These are phyloP conservation scores for Vitis amurensis DNA, from an alignment of 164 flowering plant genomes.

Conservation along the genomic window DNA sequence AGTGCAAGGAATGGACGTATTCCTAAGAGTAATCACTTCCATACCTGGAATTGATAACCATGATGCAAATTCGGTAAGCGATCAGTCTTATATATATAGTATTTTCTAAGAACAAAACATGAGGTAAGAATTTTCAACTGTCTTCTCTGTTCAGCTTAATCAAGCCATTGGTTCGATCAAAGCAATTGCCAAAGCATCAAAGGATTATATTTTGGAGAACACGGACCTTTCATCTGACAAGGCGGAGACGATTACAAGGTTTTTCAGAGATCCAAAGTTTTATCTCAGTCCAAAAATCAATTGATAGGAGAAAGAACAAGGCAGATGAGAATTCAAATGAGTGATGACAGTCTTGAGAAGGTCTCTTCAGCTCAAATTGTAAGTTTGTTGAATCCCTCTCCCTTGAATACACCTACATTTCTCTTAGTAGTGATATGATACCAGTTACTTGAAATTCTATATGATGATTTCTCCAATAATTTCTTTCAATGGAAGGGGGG, in stretches of 20 bases:
- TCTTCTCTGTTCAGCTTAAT: conserved; percentile 52
- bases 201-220: conserved; percentile 61
- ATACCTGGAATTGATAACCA: conserved; percentile 82
- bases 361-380: too few species aligned
- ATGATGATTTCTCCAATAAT: too few species aligned
- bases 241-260: conserved; percentile 64
- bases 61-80: conserved; percentile 78
- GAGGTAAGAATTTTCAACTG: neutral
- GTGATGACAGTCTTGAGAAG: too few species aligned
- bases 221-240: conserved; percentile 89
- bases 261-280: conserved; percentile 81
- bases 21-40: conserved; percentile 64
- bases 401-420: too few species aligned
- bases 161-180: conserved; percentile 90
- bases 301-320: conserved; percentile 2
- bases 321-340: too few species aligned
- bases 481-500: too few species aligned
- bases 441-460: too few species aligned
- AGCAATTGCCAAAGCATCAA: conserved; percentile 85
- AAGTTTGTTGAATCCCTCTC: too few species aligned
- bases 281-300: conserved; percentile 39
- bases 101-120: too few species aligned
- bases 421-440: too few species aligned
- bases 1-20: conserved; percentile 68
- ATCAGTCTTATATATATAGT: too few species aligned